These are phyloP conservation scores for Aspergillus thermomutatus DNA, from an alignment of 2,329 filamentous ascomycete genomes.

Conservation along the genomic window DNA sequence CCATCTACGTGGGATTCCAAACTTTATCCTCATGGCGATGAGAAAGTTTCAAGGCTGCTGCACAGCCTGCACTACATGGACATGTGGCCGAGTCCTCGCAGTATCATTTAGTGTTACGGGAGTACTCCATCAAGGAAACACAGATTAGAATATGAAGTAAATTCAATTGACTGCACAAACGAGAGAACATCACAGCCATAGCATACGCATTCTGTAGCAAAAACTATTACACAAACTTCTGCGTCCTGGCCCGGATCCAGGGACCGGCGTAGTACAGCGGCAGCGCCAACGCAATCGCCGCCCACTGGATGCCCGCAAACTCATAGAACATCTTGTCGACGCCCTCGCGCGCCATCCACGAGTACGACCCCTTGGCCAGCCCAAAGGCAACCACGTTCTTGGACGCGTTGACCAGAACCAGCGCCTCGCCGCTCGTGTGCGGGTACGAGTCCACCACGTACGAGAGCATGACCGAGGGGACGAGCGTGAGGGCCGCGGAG, in stretches of 20 bases:
- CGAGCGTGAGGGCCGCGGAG: constrained; percentile 26
- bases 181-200: no score
- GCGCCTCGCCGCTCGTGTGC: constrained; percentile 27
- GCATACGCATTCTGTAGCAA: no score
- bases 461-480: constrained; percentile 35
- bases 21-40: no score
- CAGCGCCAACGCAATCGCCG: constrained; percentile 25
- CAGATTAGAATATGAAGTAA: no score
- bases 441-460: constrained; percentile 35
- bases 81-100: no score
- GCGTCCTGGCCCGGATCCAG: constrained; percentile 6
- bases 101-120: no score
- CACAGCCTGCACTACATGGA: no score
- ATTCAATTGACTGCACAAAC: no score
- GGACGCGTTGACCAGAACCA: constrained; percentile 33
- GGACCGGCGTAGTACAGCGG: constrained; percentile 32
- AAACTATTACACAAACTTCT: no score
- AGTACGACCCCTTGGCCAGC: constrained; percentile 23
- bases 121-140: no score
- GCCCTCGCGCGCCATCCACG: constrained; percentile 28
- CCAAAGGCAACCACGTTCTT: constrained; percentile 29
- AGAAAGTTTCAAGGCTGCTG: no score
- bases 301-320: constrained; percentile 35
- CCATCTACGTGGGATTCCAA: no score
- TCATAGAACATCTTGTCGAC: constrained; percentile 36